phyloP scores from a whole-genome alignment of 163 green algal genomes.

The Smithsoniella earleae region DNA sequence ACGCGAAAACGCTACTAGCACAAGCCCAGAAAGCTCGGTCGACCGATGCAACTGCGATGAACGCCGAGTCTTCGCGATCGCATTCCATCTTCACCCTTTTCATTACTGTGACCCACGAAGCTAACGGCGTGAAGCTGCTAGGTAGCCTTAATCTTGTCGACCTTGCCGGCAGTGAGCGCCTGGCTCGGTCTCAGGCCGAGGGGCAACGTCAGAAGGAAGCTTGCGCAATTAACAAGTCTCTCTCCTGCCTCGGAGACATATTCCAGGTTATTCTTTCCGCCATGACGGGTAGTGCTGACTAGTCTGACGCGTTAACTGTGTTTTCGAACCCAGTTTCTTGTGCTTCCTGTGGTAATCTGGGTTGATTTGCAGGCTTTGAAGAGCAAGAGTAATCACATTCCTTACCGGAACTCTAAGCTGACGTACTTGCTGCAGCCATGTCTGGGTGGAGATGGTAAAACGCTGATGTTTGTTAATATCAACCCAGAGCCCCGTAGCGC shows the following conservation, averaged over 20 bases:
- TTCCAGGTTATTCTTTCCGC: constrained; percentile 43
- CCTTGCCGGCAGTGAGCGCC: constrained; percentile 48
- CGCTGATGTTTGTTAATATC: constrained; percentile 88
- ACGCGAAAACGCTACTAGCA: neutral
- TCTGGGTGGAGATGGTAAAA: constrained; percentile 37
- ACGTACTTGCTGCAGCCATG: constrained; percentile 73
- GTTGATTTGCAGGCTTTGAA: constrained; percentile 58
- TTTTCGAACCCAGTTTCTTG: too few relatives aligned
- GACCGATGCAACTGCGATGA: constrained; percentile 70
- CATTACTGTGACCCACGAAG: constrained; percentile 70
- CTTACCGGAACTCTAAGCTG: constrained; percentile 94
- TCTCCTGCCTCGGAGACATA: constrained; percentile 73
- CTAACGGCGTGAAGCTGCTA: constrained; percentile 51
- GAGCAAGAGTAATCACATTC: constrained; percentile 77
- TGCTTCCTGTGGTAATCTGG: too few relatives aligned
- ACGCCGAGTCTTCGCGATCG: constrained; percentile 78
- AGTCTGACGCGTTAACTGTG: too few relatives aligned
- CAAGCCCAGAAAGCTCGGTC: neutral
- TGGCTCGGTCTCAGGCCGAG: constrained; percentile 49
- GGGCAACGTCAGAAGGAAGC: constrained; percentile 53
- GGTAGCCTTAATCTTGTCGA: constrained; percentile 60
- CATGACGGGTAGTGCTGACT: too few relatives aligned
- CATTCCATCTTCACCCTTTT: constrained; percentile 93
- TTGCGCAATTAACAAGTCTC: constrained; percentile 83
- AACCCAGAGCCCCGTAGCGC: constrained; percentile 55